Percentiles rank a stretch among this genome's conserved stretches.
Evolutionary conservation across 805 yeast species (phyloP).

Genomic region (Candida tallmaniae): DNA sequence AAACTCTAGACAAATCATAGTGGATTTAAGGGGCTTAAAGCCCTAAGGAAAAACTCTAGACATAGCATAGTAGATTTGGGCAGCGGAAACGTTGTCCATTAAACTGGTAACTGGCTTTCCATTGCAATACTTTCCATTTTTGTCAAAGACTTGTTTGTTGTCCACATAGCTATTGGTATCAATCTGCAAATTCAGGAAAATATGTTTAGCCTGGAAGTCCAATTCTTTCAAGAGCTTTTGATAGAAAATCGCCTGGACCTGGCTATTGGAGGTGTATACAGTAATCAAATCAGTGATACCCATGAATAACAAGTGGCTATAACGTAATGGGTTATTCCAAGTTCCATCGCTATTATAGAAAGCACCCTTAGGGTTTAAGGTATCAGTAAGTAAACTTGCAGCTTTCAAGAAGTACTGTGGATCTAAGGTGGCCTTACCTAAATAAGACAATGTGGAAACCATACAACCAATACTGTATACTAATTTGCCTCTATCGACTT

Average conservation of each 20-base stretch:
- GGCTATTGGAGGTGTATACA: conserved; percentile 13
- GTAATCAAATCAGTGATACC: conserved; percentile 20
- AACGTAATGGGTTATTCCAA: conserved; percentile 21
- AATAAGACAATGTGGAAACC: conserved; percentile 18
- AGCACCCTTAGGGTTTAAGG: conserved; percentile 15
- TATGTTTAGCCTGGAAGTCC: conserved; percentile 11
- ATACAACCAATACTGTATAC: conserved; percentile 21
- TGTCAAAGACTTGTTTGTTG: conserved; percentile 1
- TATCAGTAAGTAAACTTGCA: conserved; percentile 14
- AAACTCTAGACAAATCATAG: not conserved
- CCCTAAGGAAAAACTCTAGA: conserved; percentile 5
- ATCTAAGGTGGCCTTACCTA: conserved; percentile 14
- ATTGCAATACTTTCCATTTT: conserved; percentile 7
- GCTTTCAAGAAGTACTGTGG: conserved; percentile 14
- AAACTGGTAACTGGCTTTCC: conserved; percentile 11
- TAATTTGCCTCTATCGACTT: conserved; percentile 19
- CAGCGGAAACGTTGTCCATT: conserved; percentile 18
- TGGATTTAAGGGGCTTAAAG: no score
- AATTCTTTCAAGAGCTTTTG: conserved; percentile 10
- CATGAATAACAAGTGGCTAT: conserved; percentile 18
- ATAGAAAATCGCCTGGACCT: conserved; percentile 9
- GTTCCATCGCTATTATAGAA: conserved; percentile 15
- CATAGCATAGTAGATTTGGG: conserved; percentile 17
- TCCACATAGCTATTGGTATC: conserved; percentile 8
- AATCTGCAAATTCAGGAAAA: conserved; percentile 13